phyloP scores from a whole-genome alignment of 768 basidiomycete genomes.

The Phlebiopsis gigantea region DNA sequence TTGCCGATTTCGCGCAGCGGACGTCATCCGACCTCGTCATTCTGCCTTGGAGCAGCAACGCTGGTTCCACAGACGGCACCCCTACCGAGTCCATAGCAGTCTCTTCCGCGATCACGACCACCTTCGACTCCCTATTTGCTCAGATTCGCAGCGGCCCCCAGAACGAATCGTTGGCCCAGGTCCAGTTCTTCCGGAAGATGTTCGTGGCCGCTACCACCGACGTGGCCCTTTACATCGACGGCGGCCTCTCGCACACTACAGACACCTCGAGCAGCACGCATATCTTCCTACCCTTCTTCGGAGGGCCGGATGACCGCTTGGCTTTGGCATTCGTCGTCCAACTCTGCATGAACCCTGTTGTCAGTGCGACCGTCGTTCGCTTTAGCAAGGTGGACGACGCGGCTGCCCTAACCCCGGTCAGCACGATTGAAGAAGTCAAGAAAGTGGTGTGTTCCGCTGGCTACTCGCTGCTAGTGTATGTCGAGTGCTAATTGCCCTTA shows the following conservation, averaged over 20 bases:
- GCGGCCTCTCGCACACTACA: conserved; percentile 38
- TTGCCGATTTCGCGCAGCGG: conserved; percentile 55
- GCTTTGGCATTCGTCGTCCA: conserved; percentile 81
- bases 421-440: conserved; percentile 26
- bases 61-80: conserved; percentile 1
- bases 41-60: conserved; percentile 65
- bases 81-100: neutral
- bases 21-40: conserved; percentile 69
- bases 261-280: conserved; percentile 40
- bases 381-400: conserved; percentile 39
- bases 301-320: conserved; percentile 89
- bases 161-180: conserved; percentile 54
- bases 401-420: conserved; percentile 27
- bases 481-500: conserved; percentile 15
- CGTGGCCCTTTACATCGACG: conserved; percentile 84
- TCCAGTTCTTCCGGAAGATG: conserved; percentile 80
- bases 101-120: conserved; percentile 33
- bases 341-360: conserved; percentile 55
- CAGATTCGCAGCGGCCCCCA: conserved; percentile 39
- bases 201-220: conserved; percentile 70
- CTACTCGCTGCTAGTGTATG: neutral
- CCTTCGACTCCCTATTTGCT: conserved; percentile 79
- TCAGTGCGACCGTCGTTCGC: conserved; percentile 71
- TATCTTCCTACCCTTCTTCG: conserved; percentile 86
- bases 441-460: neutral